Base-by-base conservation (phyloP, 1,284 basidiomycete genomes). In the Mycena sp. region DNA sequence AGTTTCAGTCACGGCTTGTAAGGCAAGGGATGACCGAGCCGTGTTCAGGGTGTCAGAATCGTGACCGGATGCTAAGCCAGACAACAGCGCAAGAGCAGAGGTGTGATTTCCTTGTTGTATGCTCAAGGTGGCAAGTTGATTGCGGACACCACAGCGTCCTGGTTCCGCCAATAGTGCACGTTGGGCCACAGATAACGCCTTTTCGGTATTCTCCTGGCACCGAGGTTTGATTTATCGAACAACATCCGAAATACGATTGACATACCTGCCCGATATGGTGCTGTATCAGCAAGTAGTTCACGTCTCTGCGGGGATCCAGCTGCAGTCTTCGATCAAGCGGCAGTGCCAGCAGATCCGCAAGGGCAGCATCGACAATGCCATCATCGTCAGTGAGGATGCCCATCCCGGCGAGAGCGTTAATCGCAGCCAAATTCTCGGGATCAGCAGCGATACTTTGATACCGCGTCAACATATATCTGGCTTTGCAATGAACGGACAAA, bases 401-500 rank as follows among this genome's bases (percentile, higher is more conserved):
- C 84, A 97, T 93, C 2, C 93, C 93, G 0, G 92, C 93, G 0
- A 98, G 84, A 0, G 90, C 86, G 43, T 91, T 90, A 72, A 98
- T 91, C 1, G 93, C 94, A 60, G 86, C 83, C 56, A 96, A 75
- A 72, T 92, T 93, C 70, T 86, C 90, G 23, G 87, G 86, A 75
- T 91, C 91, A 65, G 81, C 75, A 1, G 86, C 80, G 66, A 92
- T 88, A 67, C 91, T 93, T 7, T 52, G 48, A 43, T 48, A 29
- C 14, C 30, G 23, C 6, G 53, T 71, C 23, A 69, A 26, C 38
- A 30, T 62, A 44, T 21, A 38, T 68, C 26, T 12, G 30, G 48
- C 25, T 5, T 23, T 2, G 14, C 3, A 40, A 46, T 54, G 6
- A 54, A 52, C 41, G 35, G 30, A 80, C 85, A 70, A 67, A 96